Percentiles rank a stretch among this genome's conserved stretches.
phyloP scores from a whole-genome alignment of 495 filamentous ascomycete species.

The Chlorociboria aeruginascens region DNA sequence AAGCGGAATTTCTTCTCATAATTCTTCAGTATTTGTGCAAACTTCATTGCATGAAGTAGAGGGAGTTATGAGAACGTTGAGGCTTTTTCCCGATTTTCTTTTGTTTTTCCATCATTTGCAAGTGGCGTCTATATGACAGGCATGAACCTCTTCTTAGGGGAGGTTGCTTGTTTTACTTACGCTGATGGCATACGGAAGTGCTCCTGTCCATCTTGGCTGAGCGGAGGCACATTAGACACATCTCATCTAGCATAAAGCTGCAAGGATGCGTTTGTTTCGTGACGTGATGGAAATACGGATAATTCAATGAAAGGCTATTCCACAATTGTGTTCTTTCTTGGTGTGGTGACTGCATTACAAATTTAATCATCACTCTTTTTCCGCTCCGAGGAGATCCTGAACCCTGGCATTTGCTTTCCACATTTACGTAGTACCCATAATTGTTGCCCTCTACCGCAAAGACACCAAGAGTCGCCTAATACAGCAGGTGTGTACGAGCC shows the following conservation, averaged over 20 bases:
- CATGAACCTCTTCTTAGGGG: conserved; percentile 4
- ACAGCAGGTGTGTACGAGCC: too few relatives aligned
- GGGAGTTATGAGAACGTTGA: neutral
- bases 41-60: too few relatives aligned
- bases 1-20: conserved; percentile 24
- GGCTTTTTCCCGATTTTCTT: conserved; percentile 5
- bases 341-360: too few relatives aligned
- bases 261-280: conserved; percentile 2
- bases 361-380: too few relatives aligned
- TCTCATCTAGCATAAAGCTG: conserved; percentile 6
- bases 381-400: too few relatives aligned
- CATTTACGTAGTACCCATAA: too few relatives aligned
- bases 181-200: conserved; percentile 20
- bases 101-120: conserved; percentile 14
- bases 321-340: neutral
- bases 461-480: too few relatives aligned
- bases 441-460: too few relatives aligned
- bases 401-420: too few relatives aligned
- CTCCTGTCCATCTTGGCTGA: conserved; percentile 20
- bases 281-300: conserved; percentile 7
- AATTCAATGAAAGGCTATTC: conserved; percentile 8
- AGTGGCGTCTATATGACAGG: conserved; percentile 10
- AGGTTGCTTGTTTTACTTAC: conserved; percentile 7
- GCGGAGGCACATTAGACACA: neutral
- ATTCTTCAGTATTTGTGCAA: conserved; percentile 2